A percentile compares a stretch with the other conserved stretches of the same genome.
phyloP scores from a whole-genome alignment of 108 stramenopile genomes.

The Nitzschia sp. region DNA sequence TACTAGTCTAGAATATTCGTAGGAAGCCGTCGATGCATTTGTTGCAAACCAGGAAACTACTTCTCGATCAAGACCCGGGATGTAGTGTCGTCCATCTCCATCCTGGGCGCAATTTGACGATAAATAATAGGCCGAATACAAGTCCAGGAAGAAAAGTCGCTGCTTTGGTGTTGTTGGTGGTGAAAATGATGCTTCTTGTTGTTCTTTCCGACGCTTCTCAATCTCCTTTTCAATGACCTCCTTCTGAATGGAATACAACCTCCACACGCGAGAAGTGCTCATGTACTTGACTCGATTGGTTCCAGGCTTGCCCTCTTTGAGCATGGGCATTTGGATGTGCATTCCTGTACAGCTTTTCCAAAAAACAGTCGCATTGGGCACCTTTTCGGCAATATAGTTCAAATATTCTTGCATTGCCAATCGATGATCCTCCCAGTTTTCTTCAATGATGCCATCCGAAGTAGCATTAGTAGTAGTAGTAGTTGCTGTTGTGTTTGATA shows the following conservation, averaged over 20 bases:
- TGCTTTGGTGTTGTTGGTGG: neutral
- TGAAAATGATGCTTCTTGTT: too few relatives aligned
- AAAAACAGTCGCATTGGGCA: conserved; percentile 1
- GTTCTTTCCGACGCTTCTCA: neutral
- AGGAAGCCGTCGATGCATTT: neutral
- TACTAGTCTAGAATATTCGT: too few relatives aligned
- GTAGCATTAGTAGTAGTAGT: neutral
- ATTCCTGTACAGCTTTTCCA: conserved; percentile 24
- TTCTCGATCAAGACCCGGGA: neutral
- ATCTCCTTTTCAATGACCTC: neutral
- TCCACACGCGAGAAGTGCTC: conserved; percentile 18
- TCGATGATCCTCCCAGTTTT: conserved; percentile 12
- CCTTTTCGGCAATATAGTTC: neutral
- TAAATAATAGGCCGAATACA: conserved; percentile 24
- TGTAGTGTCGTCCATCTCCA: conserved; percentile 37
- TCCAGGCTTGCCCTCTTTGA: neutral
- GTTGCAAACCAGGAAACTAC: neutral
- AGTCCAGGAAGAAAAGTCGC: conserved; percentile 8
- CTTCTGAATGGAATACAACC: conserved; percentile 23
- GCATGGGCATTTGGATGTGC: conserved; percentile 9
- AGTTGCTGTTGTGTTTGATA: too few relatives aligned
- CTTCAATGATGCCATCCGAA: neutral
- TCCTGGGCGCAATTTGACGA: conserved; percentile 16
- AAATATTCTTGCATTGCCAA: neutral
- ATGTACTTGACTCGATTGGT: conserved; percentile 17